phyloP scores from a whole-genome alignment of 2,329 filamentous ascomycete species.

The Rhinocladiella mackenziei region DNA sequence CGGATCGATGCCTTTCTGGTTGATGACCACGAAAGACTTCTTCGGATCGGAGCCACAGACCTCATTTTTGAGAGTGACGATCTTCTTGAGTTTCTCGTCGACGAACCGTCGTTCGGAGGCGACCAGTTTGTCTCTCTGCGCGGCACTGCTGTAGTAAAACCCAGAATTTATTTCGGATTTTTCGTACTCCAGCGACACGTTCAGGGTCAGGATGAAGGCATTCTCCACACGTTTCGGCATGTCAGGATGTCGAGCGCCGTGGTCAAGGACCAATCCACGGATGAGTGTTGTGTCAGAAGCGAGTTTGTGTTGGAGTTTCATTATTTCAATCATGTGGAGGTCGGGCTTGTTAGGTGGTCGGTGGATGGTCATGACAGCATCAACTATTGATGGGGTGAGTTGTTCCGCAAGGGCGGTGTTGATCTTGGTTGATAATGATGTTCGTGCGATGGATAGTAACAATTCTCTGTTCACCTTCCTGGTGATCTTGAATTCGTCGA shows the following conservation, averaged over 20 bases:
- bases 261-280: slow-evolving; percentile 84
- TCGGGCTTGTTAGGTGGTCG: slow-evolving; percentile 86
- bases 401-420: slow-evolving; percentile 83
- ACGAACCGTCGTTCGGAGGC: slow-evolving; percentile 95
- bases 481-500: slow-evolving; percentile 87
- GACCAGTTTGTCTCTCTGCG: slow-evolving; percentile 95
- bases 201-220: slow-evolving; percentile 89
- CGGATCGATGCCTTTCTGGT: slow-evolving; percentile 98
- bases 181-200: slow-evolving; percentile 96
- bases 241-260: slow-evolving; percentile 92
- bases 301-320: slow-evolving; percentile 99
- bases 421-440: slow-evolving; percentile 91
- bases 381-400: slow-evolving; percentile 91
- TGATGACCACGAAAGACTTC: slow-evolving; percentile 96
- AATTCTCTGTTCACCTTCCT: slow-evolving; percentile 90
- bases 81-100: slow-evolving; percentile 93
- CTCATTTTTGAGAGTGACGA: slow-evolving; percentile 96
- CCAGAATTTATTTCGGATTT: slow-evolving; percentile 99
- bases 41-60: slow-evolving; percentile 89
- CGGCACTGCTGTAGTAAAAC: slow-evolving; percentile 97
- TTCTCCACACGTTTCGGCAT: slow-evolving; percentile 98
- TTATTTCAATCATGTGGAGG: slow-evolving; percentile 98
- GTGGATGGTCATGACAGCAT: slow-evolving; percentile 93
- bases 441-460: slow-evolving; percentile 85
- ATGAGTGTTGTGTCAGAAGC: slow-evolving; percentile 96